A percentile compares a stretch with the other conserved stretches of the same genome.
phyloP scores from a whole-genome alignment of 257 asterid genomes.

The Avicennia marina region DNA sequence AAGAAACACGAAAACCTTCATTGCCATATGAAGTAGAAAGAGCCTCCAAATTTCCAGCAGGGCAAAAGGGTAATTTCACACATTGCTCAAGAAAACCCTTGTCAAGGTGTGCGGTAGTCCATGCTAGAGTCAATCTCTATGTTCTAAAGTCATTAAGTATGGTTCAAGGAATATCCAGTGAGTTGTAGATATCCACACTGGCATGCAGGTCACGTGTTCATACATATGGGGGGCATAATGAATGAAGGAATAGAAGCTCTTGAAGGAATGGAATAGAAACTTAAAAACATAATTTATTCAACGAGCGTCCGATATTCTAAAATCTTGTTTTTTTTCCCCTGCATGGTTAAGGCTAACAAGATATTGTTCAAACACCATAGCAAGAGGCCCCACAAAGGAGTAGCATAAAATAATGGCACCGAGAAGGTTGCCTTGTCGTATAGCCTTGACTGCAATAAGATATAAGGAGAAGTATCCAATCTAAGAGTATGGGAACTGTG shows the following conservation, averaged over 20 bases:
- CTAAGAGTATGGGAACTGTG: conserved; percentile 30
- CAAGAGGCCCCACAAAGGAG: neutral
- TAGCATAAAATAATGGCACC: conserved; percentile 18
- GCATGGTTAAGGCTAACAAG: conserved; percentile 26
- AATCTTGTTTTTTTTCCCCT: no score
- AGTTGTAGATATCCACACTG: conserved; percentile 18
- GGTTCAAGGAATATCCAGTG: conserved; percentile 36
- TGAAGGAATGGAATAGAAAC: conserved; percentile 33
- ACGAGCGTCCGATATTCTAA: no score
- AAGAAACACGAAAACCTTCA: neutral
- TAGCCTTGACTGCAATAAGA: conserved; percentile 37
- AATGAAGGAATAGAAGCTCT: conserved; percentile 34
- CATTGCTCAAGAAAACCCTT: neutral
- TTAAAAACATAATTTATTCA: conserved; percentile 8
- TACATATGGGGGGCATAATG: conserved; percentile 14
- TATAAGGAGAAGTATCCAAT: conserved; percentile 36
- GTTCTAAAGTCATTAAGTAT: conserved; percentile 19
- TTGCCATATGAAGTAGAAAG: neutral
- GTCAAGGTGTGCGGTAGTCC: conserved; percentile 5
- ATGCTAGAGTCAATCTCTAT: conserved; percentile 19
- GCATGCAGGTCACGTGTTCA: conserved; percentile 40
- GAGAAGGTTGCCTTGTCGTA: conserved; percentile 62
- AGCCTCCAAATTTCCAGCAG: neutral
- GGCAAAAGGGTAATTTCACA: conserved; percentile 18
- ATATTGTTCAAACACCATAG: conserved; percentile 36